Percentiles rank a stretch among this genome's conserved stretches.
phyloP scores from a whole-genome alignment of 116 monocot genomes.

The Cymodocea nodosa region DNA sequence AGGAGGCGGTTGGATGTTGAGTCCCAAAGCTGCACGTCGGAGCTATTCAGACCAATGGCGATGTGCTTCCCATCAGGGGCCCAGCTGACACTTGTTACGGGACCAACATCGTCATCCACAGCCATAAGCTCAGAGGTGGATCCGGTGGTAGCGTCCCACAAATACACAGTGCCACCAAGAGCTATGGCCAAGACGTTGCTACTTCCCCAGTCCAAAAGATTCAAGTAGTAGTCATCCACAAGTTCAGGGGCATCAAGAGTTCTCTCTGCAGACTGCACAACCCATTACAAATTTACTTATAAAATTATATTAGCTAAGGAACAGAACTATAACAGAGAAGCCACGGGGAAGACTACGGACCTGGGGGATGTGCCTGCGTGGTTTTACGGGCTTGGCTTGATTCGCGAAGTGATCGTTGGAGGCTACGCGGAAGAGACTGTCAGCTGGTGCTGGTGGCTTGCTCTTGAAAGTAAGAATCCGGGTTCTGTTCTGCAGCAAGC shows the following conservation, averaged over 20 bases:
- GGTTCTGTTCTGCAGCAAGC: constrained; percentile 45
- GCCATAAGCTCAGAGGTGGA: constrained; percentile 54
- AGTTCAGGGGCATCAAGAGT: constrained; percentile 52
- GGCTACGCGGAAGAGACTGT: constrained; percentile 5
- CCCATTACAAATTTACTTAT: no score
- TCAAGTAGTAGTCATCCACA: constrained; percentile 62
- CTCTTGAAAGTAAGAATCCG: constrained; percentile 63
- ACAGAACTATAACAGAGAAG: neutral
- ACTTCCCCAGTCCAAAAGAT: constrained; percentile 67
- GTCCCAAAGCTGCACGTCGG: constrained; percentile 68
- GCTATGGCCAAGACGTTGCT: constrained; percentile 55
- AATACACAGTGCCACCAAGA: constrained; percentile 44
- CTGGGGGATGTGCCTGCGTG: constrained; percentile 49
- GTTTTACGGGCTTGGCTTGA: constrained; percentile 20
- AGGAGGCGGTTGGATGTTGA: constrained; percentile 30
- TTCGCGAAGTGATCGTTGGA: constrained; percentile 10
- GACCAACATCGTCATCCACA: constrained; percentile 40
- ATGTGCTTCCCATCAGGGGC: constrained; percentile 66
- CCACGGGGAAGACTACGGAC: constrained; percentile 4
- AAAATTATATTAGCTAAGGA: neutral
- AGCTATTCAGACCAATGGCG: constrained; percentile 52
- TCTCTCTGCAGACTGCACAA: constrained; percentile 48
- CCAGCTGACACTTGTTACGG: constrained; percentile 62
- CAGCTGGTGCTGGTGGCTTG: constrained; percentile 31
- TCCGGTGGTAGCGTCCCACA: constrained; percentile 50